Conservation (phyloP, 2,329 filamentous ascomycete genomes). For the Fusarium sp. region DNA sequence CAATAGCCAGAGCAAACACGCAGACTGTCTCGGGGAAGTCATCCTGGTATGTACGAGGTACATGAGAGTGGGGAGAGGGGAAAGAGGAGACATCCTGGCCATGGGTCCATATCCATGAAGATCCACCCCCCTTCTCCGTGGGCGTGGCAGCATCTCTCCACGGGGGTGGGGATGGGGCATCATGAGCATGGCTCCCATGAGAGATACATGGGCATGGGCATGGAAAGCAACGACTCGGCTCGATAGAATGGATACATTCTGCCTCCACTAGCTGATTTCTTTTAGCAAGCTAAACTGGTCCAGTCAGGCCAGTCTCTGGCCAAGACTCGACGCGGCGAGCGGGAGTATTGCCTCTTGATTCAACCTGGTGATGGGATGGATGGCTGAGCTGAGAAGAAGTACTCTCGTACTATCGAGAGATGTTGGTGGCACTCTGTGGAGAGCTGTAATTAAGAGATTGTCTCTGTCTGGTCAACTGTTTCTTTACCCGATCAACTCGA, state of each 20-base stretch:
- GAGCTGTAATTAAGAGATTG: constrained; percentile 12
- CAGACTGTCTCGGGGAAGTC: constrained; percentile 28
- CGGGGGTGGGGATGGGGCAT: constrained; percentile 25
- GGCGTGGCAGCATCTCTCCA: constrained; percentile 13
- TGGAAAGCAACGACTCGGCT: constrained; percentile 18
- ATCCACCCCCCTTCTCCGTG: constrained; percentile 11
- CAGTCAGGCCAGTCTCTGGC: constrained; percentile 9
- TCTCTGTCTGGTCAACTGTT: constrained; percentile 5
- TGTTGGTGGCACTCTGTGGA: constrained; percentile 15
- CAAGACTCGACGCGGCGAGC: constrained; percentile 10
- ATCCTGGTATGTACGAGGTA: constrained; percentile 26
- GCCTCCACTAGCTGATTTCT: constrained; percentile 5
- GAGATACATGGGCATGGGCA: constrained; percentile 10
- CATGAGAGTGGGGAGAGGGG: constrained; percentile 12
- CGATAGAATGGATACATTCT: constrained; percentile 1
- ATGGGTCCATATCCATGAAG: background rate
- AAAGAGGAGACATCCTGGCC: constrained; percentile 19
- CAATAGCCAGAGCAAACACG: background rate
- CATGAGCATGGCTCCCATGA: constrained; percentile 4
- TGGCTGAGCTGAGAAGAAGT: constrained; percentile 18
- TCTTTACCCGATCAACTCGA: background rate
- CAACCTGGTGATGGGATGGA: background rate
- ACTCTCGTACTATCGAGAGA: background rate
- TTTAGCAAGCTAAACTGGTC: constrained; percentile 6
- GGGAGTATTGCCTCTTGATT: constrained; percentile 16